Evolutionary conservation across 2,329 filamentous ascomycete species (phyloP).

Genomic region (Calonectria pteridis): DNA sequence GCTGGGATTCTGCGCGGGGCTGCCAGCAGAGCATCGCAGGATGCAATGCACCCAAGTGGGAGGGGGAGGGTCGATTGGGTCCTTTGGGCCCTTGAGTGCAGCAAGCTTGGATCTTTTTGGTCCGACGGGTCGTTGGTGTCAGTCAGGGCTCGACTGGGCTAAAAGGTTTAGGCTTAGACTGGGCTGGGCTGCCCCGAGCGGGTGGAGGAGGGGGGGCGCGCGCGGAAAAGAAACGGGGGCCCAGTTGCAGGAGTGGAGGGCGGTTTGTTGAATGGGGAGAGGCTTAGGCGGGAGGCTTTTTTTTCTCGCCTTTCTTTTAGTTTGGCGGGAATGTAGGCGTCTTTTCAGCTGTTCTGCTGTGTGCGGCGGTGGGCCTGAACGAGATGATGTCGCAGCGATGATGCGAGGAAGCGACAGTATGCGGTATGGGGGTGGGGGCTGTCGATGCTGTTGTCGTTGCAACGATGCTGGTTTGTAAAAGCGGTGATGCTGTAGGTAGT

Average conservation of each 20-base stretch:
- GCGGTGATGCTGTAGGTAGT: slow-evolving; percentile 9
- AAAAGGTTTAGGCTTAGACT: slow-evolving; percentile 26
- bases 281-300: slow-evolving; percentile 21
- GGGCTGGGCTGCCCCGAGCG: slow-evolving; percentile 21
- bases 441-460: slow-evolving; percentile 13
- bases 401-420: slow-evolving; percentile 9
- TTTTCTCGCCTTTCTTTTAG: slow-evolving; percentile 6
- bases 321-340: slow-evolving; percentile 30
- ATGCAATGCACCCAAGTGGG: slow-evolving; percentile 48
- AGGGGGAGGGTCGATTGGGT: slow-evolving; percentile 36
- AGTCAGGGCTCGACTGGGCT: slow-evolving; percentile 30
- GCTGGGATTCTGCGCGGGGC: slow-evolving; percentile 46
- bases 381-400: slow-evolving; percentile 13
- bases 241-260: slow-evolving; percentile 26
- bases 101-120: slow-evolving; percentile 14
- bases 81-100: slow-evolving; percentile 29
- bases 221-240: slow-evolving; percentile 24
- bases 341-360: slow-evolving; percentile 29
- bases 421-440: slow-evolving; percentile 7
- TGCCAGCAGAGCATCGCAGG: slow-evolving; percentile 50
- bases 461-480: slow-evolving; percentile 15
- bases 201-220: slow-evolving; percentile 23
- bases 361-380: slow-evolving; percentile 21
- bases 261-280: slow-evolving; percentile 16
- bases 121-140: slow-evolving; percentile 26